Evolutionary conservation across 176 grass and related monocot species (phyloP).

Genomic region (Neostapfia colusana): DNA sequence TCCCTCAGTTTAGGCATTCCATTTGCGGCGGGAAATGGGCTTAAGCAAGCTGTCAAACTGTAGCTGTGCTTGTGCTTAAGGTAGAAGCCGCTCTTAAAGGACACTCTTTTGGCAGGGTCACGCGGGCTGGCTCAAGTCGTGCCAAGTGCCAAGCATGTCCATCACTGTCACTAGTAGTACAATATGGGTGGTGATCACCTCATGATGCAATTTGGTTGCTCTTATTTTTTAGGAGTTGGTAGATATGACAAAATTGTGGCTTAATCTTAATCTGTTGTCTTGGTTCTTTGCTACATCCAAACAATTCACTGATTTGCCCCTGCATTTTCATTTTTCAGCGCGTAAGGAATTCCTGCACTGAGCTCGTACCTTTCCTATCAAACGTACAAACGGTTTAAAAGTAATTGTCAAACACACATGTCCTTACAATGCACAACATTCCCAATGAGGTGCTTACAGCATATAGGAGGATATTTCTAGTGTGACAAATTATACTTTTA

Average conservation of each 20-base stretch:
- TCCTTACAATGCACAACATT: not conserved
- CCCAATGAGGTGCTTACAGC: not conserved
- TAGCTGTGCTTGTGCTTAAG: conserved; percentile 2
- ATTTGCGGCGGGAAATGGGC: not conserved
- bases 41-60: conserved; percentile 14
- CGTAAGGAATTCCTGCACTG: conserved; percentile 1
- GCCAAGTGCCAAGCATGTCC: conserved; percentile 15
- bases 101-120: conserved; percentile 30
- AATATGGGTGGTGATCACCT: conserved; percentile 21
- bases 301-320: not conserved
- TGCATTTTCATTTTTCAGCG: not conserved
- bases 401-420: not conserved
- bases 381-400: not conserved
- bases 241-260: conserved; percentile 1
- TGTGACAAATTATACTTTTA: not conserved
- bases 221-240: conserved; percentile 21
- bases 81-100: conserved; percentile 20
- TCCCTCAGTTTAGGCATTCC: not conserved
- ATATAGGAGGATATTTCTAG: not conserved
- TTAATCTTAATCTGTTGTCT: conserved; percentile 19
- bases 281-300: not conserved
- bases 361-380: not conserved
- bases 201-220: conserved; percentile 10
- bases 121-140: not conserved
- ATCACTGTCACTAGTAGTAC: not conserved